These are phyloP conservation scores for Takashimella tepidaria DNA, from an alignment of 1,284 basidiomycete genomes.

Conservation along the genomic window DNA sequence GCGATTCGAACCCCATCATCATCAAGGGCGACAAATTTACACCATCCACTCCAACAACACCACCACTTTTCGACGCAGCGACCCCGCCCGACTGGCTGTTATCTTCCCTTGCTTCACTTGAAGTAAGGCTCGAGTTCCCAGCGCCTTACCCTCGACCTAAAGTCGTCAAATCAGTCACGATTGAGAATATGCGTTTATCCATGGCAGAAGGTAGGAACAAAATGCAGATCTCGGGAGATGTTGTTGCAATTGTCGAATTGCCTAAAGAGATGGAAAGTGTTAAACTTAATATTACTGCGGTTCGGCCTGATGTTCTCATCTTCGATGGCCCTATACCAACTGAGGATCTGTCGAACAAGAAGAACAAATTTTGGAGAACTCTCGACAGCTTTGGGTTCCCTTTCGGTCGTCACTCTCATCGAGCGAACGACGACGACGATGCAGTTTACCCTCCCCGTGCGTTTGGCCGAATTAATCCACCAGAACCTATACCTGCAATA, in stretches of 20 bases:
- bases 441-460: conserved; percentile 15
- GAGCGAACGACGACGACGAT: background rate
- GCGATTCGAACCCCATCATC: conserved; percentile 33
- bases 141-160: conserved; percentile 38
- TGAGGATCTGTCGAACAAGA: background rate
- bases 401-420: background rate
- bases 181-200: conserved; percentile 43
- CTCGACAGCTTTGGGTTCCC: too few species aligned
- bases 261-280: conserved; percentile 33
- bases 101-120: conserved; percentile 24
- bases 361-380: too few species aligned
- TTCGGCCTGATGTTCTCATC: conserved; percentile 44
- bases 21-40: conserved; percentile 29
- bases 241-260: conserved; percentile 40
- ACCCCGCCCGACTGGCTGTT: conserved; percentile 36
- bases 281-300: conserved; percentile 30
- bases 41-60: conserved; percentile 14
- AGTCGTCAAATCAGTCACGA: conserved; percentile 41
- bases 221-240: conserved; percentile 39
- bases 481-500: conserved; percentile 15
- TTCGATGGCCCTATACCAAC: conserved; percentile 37
- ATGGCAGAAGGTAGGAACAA: conserved; percentile 26
- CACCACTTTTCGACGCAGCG: background rate
- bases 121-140: conserved; percentile 39
- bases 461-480: conserved; percentile 21